Percentiles rank a stretch among this genome's conserved stretches.
Evolutionary conservation across 2,329 filamentous ascomycete species (phyloP).

Genomic region (Gaeumannomyces tritici): DNA sequence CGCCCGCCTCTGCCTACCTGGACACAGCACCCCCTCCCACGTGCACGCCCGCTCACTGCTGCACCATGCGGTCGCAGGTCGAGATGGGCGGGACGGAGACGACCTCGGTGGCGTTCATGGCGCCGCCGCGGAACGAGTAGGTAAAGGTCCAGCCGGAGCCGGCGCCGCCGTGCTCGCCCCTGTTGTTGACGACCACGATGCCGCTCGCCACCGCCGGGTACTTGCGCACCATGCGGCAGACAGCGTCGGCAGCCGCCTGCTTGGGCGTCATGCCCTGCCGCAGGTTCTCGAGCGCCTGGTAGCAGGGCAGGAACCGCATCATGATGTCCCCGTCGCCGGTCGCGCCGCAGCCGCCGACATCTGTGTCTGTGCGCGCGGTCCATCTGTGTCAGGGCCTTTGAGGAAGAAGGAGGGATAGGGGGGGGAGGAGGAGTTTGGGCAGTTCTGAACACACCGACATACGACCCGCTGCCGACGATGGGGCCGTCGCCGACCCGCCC

Average conservation of each 20-base stretch:
- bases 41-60: background rate
- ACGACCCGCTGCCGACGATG: constrained; percentile 43
- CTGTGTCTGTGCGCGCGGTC: constrained; percentile 23
- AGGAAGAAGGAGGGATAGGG: too few relatives aligned
- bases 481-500: constrained; percentile 47
- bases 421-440: too few relatives aligned
- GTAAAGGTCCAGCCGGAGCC: constrained; percentile 45
- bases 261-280: constrained; percentile 35
- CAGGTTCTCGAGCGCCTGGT: constrained; percentile 46
- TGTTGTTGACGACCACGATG: constrained; percentile 38
- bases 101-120: constrained; percentile 34
- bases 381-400: background rate
- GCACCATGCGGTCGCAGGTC: background rate
- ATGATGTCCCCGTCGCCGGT: constrained; percentile 49
- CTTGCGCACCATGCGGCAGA: constrained; percentile 35
- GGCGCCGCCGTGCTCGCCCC: constrained; percentile 39
- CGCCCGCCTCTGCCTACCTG: too few relatives aligned
- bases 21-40: too few relatives aligned
- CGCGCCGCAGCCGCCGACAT: constrained; percentile 44
- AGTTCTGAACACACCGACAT: constrained; percentile 28
- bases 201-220: constrained; percentile 37
- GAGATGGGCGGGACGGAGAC: constrained; percentile 26
- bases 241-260: constrained; percentile 40
- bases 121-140: constrained; percentile 37
- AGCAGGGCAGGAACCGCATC: constrained; percentile 48